phyloP scores from a whole-genome alignment of 495 filamentous ascomycete species.

The Terfezia claveryi region DNA sequence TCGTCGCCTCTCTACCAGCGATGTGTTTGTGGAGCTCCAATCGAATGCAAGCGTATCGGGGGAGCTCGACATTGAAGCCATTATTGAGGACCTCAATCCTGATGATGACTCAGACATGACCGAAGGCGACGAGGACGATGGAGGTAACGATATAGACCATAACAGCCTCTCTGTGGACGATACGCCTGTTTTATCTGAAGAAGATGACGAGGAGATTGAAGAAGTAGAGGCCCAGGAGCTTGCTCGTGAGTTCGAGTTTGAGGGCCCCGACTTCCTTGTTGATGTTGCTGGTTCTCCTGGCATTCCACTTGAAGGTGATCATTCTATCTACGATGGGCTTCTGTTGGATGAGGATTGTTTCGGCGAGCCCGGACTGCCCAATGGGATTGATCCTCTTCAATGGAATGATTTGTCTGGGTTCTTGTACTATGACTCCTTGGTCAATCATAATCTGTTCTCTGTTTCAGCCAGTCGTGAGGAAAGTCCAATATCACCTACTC shows the following conservation, averaged over 20 bases:
- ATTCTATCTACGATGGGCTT: background rate
- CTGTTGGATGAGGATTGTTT: background rate
- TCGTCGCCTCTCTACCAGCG: background rate
- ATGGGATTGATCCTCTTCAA: background rate
- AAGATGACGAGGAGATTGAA: background rate
- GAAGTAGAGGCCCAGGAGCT: background rate
- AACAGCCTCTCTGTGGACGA: background rate
- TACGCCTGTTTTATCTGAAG: background rate
- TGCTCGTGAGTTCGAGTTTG: background rate
- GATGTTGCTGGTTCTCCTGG: background rate
- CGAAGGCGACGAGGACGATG: background rate
- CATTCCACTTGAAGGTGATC: background rate
- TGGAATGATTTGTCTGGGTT: background rate
- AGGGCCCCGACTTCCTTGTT: background rate
- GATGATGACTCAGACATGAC: background rate
- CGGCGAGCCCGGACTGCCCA: background rate
- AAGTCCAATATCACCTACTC: constrained; percentile 9
- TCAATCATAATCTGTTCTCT: constrained; percentile 9
- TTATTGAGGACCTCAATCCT: background rate
- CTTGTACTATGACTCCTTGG: constrained; percentile 5
- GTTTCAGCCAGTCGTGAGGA: constrained; percentile 10
- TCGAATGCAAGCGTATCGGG: background rate
- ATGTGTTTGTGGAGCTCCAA: background rate
- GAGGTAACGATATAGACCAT: background rate
- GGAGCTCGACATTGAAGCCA: background rate